Evolutionary conservation across 345 rosid genomes (phyloP), one percentile per base, ranked within the genome.

Genomic region (Odontarrhena argentea): DNA sequence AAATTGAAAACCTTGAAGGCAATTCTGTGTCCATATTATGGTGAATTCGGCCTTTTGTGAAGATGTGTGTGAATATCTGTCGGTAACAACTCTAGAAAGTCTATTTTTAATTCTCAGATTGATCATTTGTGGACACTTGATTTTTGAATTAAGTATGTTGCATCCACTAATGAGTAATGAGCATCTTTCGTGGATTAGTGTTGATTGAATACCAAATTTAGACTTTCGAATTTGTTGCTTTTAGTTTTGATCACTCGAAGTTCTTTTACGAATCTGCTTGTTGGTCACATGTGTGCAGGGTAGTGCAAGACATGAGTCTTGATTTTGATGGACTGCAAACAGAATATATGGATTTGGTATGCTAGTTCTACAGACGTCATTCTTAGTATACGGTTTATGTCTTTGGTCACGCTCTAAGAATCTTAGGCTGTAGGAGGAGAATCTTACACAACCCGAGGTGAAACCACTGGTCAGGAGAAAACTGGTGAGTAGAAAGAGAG

Each of bases 221-320:
- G 25, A 69, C 13, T 22, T 38, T 22, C 5, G 1, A 40, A 2
- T 18, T 10, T 28, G 5, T 54, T 43, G 48, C 37, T 18, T 42
- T 71, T 28, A 35, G 6, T 62, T 35, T 52, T 36, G 56, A 38
- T 13, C 26, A 54, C 42, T 35, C 11, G 7, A 34, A 53, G 14
- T 6, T 56, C 40, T n/a, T 60, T 61, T 34, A 65, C 54, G 24
- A 30, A 22, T 63, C 40, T 63, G 12, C n/a, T 3, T 55, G 8
- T 68, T 55, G 67, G 47, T 53, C 38, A 52, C 46, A 51, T 57
- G 0, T 58, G 51, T 68, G 70, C 83, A 88, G 96, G 42, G 76
- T 86, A 73, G 78, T 88, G 81, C 92, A 84, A 84, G 99, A 94
- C 34, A 74, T 88, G 32, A 75, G 69, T 60, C 73, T 81, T 38